Base-by-base conservation (phyloP, 768 basidiomycete species). In the Melanogaster broomeanus region DNA sequence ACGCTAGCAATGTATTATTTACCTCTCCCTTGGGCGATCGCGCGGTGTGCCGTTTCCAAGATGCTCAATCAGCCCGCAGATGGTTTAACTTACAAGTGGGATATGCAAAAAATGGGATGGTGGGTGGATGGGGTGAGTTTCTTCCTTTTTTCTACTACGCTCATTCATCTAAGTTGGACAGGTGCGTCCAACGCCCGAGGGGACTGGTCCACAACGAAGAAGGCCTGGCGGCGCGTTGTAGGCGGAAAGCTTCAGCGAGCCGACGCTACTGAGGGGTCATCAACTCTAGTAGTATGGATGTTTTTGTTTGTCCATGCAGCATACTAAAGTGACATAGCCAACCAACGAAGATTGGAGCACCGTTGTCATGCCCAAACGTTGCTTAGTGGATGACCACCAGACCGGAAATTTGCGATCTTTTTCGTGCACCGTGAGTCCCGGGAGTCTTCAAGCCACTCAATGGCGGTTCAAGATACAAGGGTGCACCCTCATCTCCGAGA, bases 21-120 rank as follows among this genome's bases (percentile, higher is more conserved):
- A 35, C 12, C 4, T 46, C 44, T 18, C 6, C 52, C 1, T 31
- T 13, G 3, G 11, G 22, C 47, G 37, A 35, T 4, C 39, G 34
- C 18, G 49, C 44, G 22, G 33, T 51, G 12, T 56, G 49, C 27
- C 30, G 7, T 35, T 51, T 56, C 42, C 21, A 11, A 3, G 42
- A 51, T 12, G 6, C 24, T 7, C 25, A 25, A 13, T 46, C 19
- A 21, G 55, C 55, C 19, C 39, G 33, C 12, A 39, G 13, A 25
- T 56, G 55, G 55, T 56, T 45, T 19, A 19, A 16, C 6, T 28
- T 56, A 7, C 45, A 56, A 15, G 21, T 51, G 21, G 24, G 24
- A 19, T 44, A 39, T 19, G 50, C 55, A 6, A 42, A 42, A 16
- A 33, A 48, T 16, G 55, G 55, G 7, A 18, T 24, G 6, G 24